These are phyloP conservation scores for Cladosporium sp. DNA, from an alignment of 2,329 filamentous ascomycete genomes.

Conservation along the genomic window DNA sequence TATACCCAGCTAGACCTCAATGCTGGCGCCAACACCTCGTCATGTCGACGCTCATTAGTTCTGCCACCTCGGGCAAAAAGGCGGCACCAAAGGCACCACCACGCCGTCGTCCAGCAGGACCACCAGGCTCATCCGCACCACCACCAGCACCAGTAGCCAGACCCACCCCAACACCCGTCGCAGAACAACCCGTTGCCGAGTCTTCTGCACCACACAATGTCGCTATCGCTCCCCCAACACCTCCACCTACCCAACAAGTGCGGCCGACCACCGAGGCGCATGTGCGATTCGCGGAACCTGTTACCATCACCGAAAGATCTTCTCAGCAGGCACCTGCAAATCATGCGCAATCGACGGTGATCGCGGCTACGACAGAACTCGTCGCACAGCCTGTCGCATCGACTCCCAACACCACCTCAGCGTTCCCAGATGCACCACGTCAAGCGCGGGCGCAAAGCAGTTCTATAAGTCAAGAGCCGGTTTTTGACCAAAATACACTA, in stretches of 20 bases:
- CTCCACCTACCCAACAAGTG: constrained; percentile 11
- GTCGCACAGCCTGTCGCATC: not conserved
- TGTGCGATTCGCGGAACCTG: constrained; percentile 11
- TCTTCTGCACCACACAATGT: constrained; percentile 12
- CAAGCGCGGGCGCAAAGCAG: not conserved
- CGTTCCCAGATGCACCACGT: not conserved
- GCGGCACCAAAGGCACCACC: constrained; percentile 45
- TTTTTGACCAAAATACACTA: not conserved
- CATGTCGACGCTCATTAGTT: constrained; percentile 50
- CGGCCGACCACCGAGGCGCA: constrained; percentile 7
- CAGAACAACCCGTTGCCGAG: not conserved
- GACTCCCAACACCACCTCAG: not conserved
- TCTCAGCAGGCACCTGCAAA: not conserved
- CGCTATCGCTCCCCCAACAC: constrained; percentile 15
- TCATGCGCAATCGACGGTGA: not conserved
- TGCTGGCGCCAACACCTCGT: not conserved
- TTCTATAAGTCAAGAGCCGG: not conserved
- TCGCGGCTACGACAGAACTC: not conserved
- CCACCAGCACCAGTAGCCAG: constrained; percentile 15
- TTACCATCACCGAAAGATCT: not conserved
- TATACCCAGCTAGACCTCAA: not conserved
- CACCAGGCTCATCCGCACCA: constrained; percentile 12
- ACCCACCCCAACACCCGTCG: constrained; percentile 15
- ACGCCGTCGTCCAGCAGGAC: constrained; percentile 33
- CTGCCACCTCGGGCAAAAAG: constrained; percentile 48